Percentiles rank a stretch among this genome's conserved stretches.
Conservation (phyloP, 2,329 filamentous ascomycete genomes). For the Paraphoma sp. region DNA sequence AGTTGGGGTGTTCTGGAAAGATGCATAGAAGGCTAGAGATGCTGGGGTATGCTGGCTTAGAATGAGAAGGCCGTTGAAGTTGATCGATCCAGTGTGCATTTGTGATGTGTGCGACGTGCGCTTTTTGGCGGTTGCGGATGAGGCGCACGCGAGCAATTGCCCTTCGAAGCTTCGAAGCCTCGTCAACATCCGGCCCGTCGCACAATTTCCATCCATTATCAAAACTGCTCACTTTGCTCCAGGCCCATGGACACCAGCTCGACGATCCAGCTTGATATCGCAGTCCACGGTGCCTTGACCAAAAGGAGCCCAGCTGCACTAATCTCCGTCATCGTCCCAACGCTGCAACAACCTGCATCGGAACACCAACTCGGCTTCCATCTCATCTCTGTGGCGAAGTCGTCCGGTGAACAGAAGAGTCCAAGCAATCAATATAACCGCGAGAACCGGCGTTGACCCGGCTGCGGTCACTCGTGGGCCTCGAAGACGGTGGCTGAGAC, state of each 20-base stretch:
- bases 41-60: neutral
- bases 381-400: neutral
- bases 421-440: neutral
- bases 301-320: too few relatives aligned
- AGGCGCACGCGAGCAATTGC: neutral
- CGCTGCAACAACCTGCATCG: neutral
- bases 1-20: neutral
- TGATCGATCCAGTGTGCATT: neutral
- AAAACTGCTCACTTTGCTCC: too few relatives aligned
- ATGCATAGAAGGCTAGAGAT: neutral
- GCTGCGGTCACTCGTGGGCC: neutral
- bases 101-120: neutral
- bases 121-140: neutral
- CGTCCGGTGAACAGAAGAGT: neutral
- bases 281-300: too few relatives aligned
- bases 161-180: neutral
- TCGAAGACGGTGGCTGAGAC: constrained; percentile 1
- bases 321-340: neutral
- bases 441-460: neutral
- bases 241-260: too few relatives aligned
- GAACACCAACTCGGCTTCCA: neutral
- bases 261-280: too few relatives aligned
- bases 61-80: too few relatives aligned
- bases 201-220: too few relatives aligned
- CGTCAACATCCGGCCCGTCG: too few relatives aligned